Evolutionary conservation across 192 early-diverging fungal genomes (phyloP).

Genomic region (Geranomyces variabilis): DNA sequence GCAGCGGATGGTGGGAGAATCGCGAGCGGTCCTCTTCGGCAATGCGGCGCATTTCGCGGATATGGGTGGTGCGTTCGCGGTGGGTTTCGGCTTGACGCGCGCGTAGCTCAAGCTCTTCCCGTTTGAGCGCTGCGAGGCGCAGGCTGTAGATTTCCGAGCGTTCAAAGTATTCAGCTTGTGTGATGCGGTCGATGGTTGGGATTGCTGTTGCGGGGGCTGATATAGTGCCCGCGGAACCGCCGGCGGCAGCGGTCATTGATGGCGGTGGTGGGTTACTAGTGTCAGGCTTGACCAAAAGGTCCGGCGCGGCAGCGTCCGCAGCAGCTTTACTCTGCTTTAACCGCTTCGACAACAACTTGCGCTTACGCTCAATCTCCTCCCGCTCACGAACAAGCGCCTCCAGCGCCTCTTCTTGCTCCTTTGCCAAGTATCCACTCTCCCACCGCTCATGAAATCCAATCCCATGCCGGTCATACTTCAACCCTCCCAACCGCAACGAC

Average conservation of each 20-base stretch:
- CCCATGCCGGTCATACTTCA: slow-evolving; percentile 28
- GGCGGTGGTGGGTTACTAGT: no score
- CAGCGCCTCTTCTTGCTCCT: slow-evolving; percentile 20
- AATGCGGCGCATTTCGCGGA: slow-evolving; percentile 27
- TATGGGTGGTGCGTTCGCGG: slow-evolving; percentile 28
- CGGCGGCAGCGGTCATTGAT: background rate
- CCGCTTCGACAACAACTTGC: slow-evolving; percentile 26
- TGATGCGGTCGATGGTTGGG: slow-evolving; percentile 2
- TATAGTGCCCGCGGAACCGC: background rate
- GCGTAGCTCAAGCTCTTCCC: slow-evolving; percentile 29
- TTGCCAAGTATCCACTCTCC: slow-evolving; percentile 35
- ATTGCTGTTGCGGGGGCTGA: background rate
- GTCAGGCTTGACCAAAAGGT: no score
- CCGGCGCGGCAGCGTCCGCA: no score
- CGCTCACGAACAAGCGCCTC: slow-evolving; percentile 13
- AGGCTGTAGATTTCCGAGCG: slow-evolving; percentile 38
- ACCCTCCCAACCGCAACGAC: slow-evolving; percentile 10
- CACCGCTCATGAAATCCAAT: slow-evolving; percentile 34
- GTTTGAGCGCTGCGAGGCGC: slow-evolving; percentile 26
- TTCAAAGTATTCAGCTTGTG: slow-evolving; percentile 14
- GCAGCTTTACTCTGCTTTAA: slow-evolving; percentile 12
- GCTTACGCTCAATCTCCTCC: slow-evolving; percentile 36
- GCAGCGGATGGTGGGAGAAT: slow-evolving; percentile 30
- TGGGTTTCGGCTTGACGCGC: slow-evolving; percentile 13
- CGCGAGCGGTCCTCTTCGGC: slow-evolving; percentile 35